These are phyloP conservation scores for Pseudomonodictys pantanalensis DNA, from an alignment of 495 filamentous ascomycete genomes.

Conservation along the genomic window DNA sequence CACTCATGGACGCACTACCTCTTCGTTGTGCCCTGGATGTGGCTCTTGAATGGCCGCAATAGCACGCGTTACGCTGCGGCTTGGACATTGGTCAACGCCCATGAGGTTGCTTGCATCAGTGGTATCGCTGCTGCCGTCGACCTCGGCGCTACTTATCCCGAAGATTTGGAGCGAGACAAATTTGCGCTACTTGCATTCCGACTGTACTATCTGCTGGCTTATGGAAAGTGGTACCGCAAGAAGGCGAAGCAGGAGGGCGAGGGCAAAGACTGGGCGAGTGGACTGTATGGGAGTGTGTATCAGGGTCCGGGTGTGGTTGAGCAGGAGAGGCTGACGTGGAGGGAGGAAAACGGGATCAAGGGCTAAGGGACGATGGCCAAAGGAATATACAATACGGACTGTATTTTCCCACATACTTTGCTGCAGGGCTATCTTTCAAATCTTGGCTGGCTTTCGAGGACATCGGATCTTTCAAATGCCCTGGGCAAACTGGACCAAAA, in stretches of 20 bases:
- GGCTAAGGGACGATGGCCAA: background rate
- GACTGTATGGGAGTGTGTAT: slow-evolving; percentile 55
- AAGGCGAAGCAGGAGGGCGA: slow-evolving; percentile 41
- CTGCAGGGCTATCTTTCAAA: no score
- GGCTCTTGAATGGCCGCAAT: slow-evolving; percentile 72
- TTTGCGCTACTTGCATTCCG: slow-evolving; percentile 43
- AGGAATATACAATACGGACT: background rate
- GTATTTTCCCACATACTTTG: no score
- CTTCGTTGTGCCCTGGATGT: slow-evolving; percentile 73
- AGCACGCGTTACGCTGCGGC: slow-evolving; percentile 66
- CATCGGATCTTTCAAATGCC: no score
- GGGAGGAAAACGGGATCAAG: slow-evolving; percentile 39
- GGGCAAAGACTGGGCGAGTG: slow-evolving; percentile 48
- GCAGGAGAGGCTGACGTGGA: slow-evolving; percentile 51
- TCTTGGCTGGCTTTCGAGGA: no score
- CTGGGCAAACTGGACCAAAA: no score
- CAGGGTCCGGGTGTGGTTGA: slow-evolving; percentile 49
- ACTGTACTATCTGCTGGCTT: slow-evolving; percentile 42
- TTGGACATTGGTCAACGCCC: slow-evolving; percentile 85
- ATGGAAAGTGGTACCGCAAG: slow-evolving; percentile 45
- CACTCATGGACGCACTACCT: slow-evolving; percentile 80
- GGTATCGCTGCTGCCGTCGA: slow-evolving; percentile 76
- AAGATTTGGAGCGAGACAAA: slow-evolving; percentile 54
- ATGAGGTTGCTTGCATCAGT: slow-evolving; percentile 74
- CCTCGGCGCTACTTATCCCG: slow-evolving; percentile 69